Evolutionary conservation across 2,329 filamentous ascomycete genomes (phyloP).

Genomic region (Paecilomyces variotii): DNA sequence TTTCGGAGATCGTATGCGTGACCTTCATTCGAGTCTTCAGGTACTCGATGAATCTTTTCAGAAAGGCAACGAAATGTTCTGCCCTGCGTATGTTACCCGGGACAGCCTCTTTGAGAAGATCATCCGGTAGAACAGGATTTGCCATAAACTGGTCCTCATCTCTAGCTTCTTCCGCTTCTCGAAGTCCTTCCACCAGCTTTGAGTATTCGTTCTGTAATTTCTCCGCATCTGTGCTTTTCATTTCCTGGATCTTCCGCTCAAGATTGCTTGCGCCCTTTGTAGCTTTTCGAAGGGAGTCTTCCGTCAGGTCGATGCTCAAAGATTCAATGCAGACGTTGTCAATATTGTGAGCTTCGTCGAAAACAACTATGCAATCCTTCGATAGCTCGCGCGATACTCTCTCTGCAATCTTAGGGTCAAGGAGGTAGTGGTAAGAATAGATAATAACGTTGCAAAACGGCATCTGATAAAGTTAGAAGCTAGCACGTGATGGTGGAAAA

Average conservation of each 20-base stretch:
- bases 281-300: conserved; percentile 86
- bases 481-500: not conserved
- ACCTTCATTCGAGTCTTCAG: conserved; percentile 98
- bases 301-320: conserved; percentile 90
- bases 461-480: conserved; percentile 54
- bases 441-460: conserved; percentile 99
- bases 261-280: conserved; percentile 84
- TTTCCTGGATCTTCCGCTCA: conserved; percentile 82
- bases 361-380: conserved; percentile 97
- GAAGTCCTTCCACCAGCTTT: conserved; percentile 85
- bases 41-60: conserved; percentile 96
- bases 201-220: conserved; percentile 93
- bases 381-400: conserved; percentile 90
- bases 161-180: conserved; percentile 78
- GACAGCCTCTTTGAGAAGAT: conserved; percentile 88
- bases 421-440: conserved; percentile 96
- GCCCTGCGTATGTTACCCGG: conserved; percentile 93
- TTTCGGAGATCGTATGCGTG: conserved; percentile 93
- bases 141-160: conserved; percentile 96
- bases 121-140: conserved; percentile 87
- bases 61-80: conserved; percentile 89
- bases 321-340: conserved; percentile 99
- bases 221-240: conserved; percentile 91
- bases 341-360: conserved; percentile 98
- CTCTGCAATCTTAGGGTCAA: conserved; percentile 97